phyloP scores from a whole-genome alignment of 2,329 filamentous ascomycete genomes.

The Cladosporium sp. region DNA sequence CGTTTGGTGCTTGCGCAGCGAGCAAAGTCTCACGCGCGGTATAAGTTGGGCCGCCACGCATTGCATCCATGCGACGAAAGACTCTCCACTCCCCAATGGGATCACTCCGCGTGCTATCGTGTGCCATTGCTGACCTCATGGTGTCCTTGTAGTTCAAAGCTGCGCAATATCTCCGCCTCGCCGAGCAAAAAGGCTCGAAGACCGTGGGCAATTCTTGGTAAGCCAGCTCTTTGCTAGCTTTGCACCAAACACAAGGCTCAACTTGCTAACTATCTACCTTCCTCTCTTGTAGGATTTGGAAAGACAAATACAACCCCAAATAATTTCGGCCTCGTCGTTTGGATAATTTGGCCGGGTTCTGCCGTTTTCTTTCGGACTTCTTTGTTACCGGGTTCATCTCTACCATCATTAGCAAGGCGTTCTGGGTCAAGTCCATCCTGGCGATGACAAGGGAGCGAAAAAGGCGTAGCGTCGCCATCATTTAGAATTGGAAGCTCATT shows the following conservation, averaged over 20 bases:
- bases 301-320: slow-evolving; percentile 74
- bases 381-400: too few species aligned
- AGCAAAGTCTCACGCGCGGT: not conserved
- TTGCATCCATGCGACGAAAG: not conserved
- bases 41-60: slow-evolving; percentile 12
- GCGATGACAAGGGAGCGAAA: not conserved
- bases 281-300: slow-evolving; percentile 77
- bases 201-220: slow-evolving; percentile 94
- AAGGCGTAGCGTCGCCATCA: too few species aligned
- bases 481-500: too few species aligned
- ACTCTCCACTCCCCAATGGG: not conserved
- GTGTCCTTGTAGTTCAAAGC: slow-evolving; percentile 60
- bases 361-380: too few species aligned
- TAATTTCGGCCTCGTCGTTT: not conserved
- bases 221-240: slow-evolving; percentile 30
- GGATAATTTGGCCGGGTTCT: not conserved
- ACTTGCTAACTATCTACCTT: too few species aligned
- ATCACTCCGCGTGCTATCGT: not conserved
- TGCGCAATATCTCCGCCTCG: slow-evolving; percentile 87
- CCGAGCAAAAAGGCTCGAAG: slow-evolving; percentile 84
- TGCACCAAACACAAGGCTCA: too few species aligned
- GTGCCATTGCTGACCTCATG: not conserved
- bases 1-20: too few species aligned
- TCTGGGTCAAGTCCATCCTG: not conserved
- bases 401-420: not conserved